Evolutionary conservation across 306 rosid genomes (phyloP), one percentile per base, ranked within the genome.

Genomic region (Inga laurina): DNA sequence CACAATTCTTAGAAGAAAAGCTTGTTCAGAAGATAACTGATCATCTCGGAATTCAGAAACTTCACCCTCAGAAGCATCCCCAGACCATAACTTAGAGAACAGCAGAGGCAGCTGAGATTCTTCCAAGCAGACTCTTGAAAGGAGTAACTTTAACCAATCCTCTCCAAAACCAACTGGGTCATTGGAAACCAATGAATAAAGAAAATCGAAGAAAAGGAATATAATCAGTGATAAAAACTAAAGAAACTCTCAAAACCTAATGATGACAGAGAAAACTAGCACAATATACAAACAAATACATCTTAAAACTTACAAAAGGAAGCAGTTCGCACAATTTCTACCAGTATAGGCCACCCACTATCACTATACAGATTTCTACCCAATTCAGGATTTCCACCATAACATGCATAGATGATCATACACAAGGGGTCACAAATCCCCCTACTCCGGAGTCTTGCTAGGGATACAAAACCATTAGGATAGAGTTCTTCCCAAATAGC

Each of bases 91-190:
- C 49, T 86, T 78, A 41, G 86, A 62, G 82, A 94, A 92, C 43
- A 92, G 71, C 35, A 73, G 56, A 62, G 85, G 65, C 74, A 88
- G 85, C 80, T 89, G 84, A 80, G 90, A 91, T 76, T 87, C 89
- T 72, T 90, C 96, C 13, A 89, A 79, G 83, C 88, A 91, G n/a
- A 87, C 72, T 88, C 86, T 93, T 85, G 97, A 92, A 83, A 95
- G 88, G 65, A 92, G 88, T 83, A 92, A 84, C 88, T 88, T 93
- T 45, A 89, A 74, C 98, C 97, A 90, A 80, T 92, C 88, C 87
- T 93, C 97, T 39, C 76, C 90, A 85, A 86, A 93, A 49, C 94
- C 84, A 90, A 87, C 97, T 93, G 85, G 65, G 54, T 68, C 82
- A 78, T 14, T 0, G 19, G 43, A 77, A 85, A 61, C 41, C 79